phyloP scores from a whole-genome alignment of 192 early-diverging fungal genomes.

The Podila verticillata region DNA sequence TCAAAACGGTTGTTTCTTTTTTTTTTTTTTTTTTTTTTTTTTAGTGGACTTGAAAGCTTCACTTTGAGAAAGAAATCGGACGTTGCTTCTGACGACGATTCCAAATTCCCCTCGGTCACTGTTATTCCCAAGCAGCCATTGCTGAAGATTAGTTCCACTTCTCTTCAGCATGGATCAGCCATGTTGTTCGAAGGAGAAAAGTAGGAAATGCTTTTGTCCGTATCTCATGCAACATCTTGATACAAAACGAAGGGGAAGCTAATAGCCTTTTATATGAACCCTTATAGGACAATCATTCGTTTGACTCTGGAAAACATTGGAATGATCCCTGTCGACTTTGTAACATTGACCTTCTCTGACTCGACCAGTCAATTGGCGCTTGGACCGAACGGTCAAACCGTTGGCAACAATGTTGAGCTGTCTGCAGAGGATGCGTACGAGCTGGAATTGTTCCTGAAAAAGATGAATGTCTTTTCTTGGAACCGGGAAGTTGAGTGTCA shows the following conservation, averaged over 20 bases:
- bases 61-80: conserved; percentile 3
- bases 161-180: conserved; percentile 68
- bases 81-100: neutral
- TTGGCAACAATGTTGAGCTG: conserved; percentile 50
- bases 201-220: conserved; percentile 43
- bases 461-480: conserved; percentile 66
- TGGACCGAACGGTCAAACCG: conserved; percentile 5
- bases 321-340: conserved; percentile 72
- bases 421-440: conserved; percentile 80
- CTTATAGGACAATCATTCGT: conserved; percentile 62
- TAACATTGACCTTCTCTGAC: conserved; percentile 67
- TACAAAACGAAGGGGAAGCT: too few relatives aligned
- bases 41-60: conserved; percentile 44
- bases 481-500: conserved; percentile 55
- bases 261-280: too few relatives aligned
- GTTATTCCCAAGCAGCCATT: conserved; percentile 76
- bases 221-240: neutral
- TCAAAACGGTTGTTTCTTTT: neutral
- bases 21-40: neutral
- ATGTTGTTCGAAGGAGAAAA: conserved; percentile 88
- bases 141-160: conserved; percentile 71
- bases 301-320: conserved; percentile 83
- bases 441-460: conserved; percentile 72
- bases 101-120: conserved; percentile 53
- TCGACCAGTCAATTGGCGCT: conserved; percentile 52